phyloP scores from a whole-genome alignment of 345 rosid species.

The Brassica napus region DNA sequence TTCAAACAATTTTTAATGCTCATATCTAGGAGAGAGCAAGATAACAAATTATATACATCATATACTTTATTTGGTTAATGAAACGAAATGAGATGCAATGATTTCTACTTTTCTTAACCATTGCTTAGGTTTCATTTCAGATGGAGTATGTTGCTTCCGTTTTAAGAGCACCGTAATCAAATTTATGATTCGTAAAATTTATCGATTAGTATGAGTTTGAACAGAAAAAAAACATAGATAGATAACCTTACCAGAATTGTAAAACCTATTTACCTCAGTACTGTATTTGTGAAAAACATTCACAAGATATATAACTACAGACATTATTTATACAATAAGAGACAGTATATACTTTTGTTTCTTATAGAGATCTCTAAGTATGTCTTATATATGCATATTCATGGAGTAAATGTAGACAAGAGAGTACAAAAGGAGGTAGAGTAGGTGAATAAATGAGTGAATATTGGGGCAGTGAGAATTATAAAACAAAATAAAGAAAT shows the following conservation, averaged over 20 bases:
- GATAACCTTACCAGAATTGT: neutral
- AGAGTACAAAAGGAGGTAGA: slow-evolving; percentile 37
- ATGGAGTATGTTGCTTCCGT: neutral
- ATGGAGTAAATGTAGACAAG: slow-evolving; percentile 28
- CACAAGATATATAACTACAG: neutral
- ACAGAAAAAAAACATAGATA: neutral
- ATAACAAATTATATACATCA: neutral
- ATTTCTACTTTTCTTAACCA: neutral
- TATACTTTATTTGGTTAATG: neutral
- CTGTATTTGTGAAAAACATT: neutral
- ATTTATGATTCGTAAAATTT: neutral
- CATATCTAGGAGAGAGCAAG: neutral
- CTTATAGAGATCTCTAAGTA: neutral
- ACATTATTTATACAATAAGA: neutral
- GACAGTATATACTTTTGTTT: neutral
- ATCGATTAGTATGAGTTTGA: neutral
- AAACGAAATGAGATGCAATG: neutral
- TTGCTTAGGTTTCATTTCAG: neutral
- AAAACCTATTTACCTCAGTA: neutral
- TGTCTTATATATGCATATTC: neutral
- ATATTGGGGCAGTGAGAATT: slow-evolving; percentile 27
- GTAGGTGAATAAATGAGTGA: slow-evolving; percentile 45
- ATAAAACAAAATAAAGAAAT: neutral
- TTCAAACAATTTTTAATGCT: neutral
- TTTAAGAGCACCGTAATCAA: neutral